A percentile compares a stretch with the other conserved stretches of the same genome.
phyloP scores from a whole-genome alignment of 495 filamentous ascomycete species.

The Extremus antarcticus region DNA sequence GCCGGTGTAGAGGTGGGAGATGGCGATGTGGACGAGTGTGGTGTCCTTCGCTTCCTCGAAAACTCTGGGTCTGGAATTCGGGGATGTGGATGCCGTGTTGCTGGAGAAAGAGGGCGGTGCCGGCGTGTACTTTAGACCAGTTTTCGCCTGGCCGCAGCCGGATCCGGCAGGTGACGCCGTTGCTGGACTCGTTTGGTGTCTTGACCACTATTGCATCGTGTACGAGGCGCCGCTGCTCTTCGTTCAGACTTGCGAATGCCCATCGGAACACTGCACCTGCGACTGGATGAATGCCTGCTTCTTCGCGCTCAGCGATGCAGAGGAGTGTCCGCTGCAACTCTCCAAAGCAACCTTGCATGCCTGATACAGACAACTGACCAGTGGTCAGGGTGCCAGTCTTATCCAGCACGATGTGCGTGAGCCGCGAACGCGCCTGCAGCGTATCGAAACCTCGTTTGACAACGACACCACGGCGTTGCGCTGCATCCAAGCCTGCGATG shows the following conservation, averaged over 20 bases:
- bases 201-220: not conserved
- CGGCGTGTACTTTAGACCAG: not conserved
- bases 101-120: not conserved
- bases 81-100: not conserved
- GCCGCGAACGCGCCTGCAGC: not conserved
- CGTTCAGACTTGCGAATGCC: not conserved
- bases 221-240: not conserved
- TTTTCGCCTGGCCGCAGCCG: not conserved
- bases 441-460: not conserved
- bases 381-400: not conserved
- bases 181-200: not conserved
- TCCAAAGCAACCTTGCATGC: not conserved
- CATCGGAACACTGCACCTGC: not conserved
- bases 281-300: not conserved
- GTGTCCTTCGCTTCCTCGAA: not conserved
- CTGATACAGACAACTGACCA: not conserved
- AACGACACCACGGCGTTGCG: not conserved
- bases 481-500: not conserved
- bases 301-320: not conserved
- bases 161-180: not conserved
- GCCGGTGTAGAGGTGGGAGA: not conserved
- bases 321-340: not conserved
- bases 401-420: not conserved
- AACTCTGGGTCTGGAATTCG: not conserved
- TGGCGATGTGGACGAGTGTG: not conserved